Evolutionary conservation across 2,329 filamentous ascomycete species (phyloP).

Genomic region (Biscogniauxia marginata): DNA sequence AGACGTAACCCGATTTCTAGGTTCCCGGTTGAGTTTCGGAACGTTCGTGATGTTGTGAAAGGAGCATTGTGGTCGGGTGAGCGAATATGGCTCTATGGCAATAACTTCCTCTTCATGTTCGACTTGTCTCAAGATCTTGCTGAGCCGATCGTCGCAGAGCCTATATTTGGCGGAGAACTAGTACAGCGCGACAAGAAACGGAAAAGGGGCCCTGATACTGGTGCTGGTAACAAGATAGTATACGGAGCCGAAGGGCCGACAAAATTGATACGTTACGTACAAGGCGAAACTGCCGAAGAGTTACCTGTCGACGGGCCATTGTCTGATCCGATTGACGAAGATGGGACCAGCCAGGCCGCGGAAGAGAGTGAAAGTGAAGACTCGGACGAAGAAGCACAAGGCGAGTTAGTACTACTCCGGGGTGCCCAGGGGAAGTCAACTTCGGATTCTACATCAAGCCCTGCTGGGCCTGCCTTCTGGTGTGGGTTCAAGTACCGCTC

Average conservation of each 20-base stretch:
- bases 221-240: constrained; percentile 54
- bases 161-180: constrained; percentile 28
- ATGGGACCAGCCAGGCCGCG: constrained; percentile 26
- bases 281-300: constrained; percentile 24
- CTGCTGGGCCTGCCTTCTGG: constrained; percentile 54
- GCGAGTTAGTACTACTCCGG: constrained; percentile 32
- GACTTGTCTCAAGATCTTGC: constrained; percentile 72
- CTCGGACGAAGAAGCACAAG: constrained; percentile 34
- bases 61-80: constrained; percentile 79
- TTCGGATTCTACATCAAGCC: constrained; percentile 15
- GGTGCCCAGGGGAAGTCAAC: constrained; percentile 28
- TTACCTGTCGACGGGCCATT: constrained; percentile 25
- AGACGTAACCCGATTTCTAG: constrained; percentile 74
- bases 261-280: constrained; percentile 25
- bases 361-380: constrained; percentile 34
- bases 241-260: constrained; percentile 36
- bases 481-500: constrained; percentile 90
- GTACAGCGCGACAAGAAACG: constrained; percentile 46
- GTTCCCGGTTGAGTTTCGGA: constrained; percentile 72
- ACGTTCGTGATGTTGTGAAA: constrained; percentile 76
- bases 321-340: constrained; percentile 30
- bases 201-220: constrained; percentile 51
- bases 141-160: constrained; percentile 29
- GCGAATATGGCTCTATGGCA: constrained; percentile 84
- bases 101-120: constrained; percentile 88